These are phyloP conservation scores for Chalara sp. DNA, from an alignment of 2,329 filamentous ascomycete genomes.

Conservation along the genomic window DNA sequence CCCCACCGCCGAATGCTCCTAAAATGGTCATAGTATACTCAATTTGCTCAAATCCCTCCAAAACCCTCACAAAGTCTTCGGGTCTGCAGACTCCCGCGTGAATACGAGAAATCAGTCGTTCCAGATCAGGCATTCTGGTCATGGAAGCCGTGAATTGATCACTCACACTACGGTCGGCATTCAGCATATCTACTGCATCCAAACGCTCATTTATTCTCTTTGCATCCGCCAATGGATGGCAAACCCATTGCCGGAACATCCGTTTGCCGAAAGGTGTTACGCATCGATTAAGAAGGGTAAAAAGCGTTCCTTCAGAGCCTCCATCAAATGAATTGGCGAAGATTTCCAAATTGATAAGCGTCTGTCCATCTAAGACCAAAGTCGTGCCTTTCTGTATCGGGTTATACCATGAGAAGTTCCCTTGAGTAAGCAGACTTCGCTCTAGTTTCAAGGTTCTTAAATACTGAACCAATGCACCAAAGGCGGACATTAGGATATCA, in stretches of 20 bases:
- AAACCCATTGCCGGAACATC: conserved; percentile 94
- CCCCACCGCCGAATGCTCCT: conserved; percentile 64
- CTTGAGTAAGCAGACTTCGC: conserved; percentile 75
- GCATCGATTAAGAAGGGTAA: conserved; percentile 85
- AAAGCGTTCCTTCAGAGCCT: conserved; percentile 77
- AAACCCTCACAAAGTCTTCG: conserved; percentile 85
- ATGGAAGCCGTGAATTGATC: conserved; percentile 86
- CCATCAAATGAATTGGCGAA: conserved; percentile 92
- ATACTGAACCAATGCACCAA: conserved; percentile 85
- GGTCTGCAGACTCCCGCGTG: conserved; percentile 87
- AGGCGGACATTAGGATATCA: conserved; percentile 79
- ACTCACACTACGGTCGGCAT: conserved; percentile 71
- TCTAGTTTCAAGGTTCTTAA: conserved; percentile 84
- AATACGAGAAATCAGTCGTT: conserved; percentile 87
- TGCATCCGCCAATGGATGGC: conserved; percentile 84
- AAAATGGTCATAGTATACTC: conserved; percentile 87
- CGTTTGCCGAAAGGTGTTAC: conserved; percentile 96
- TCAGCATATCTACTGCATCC: conserved; percentile 89
- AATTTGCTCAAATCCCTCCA: conserved; percentile 97
- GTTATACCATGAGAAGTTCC: conserved; percentile 86
- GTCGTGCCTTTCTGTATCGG: conserved; percentile 86
- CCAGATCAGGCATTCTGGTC: conserved; percentile 86
- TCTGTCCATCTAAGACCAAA: conserved; percentile 89
- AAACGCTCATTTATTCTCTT: conserved; percentile 86
- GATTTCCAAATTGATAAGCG: conserved; percentile 94